These are phyloP conservation scores for Phalaenopsis aphrodite DNA, from an alignment of 106 monocot genomes.

Conservation along the genomic window DNA sequence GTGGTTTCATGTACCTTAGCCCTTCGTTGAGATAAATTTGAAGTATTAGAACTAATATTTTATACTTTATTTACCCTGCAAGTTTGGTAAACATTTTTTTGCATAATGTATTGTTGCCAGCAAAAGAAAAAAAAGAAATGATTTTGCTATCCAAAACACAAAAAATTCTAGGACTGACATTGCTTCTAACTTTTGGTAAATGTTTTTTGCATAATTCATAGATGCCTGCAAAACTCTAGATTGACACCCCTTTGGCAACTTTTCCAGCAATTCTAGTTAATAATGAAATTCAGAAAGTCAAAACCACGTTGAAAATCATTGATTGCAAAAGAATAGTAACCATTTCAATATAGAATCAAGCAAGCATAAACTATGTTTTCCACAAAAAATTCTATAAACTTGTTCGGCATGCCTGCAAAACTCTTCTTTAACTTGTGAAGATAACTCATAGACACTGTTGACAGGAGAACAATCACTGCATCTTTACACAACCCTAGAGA, in stretches of 20 bases:
- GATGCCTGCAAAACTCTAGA: too few relatives aligned
- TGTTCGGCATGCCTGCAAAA: conserved; percentile 30
- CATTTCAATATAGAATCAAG: background rate
- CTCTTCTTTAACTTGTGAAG: conserved; percentile 43
- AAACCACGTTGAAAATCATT: background rate
- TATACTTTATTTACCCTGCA: background rate
- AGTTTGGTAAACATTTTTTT: too few relatives aligned
- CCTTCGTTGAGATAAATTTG: background rate
- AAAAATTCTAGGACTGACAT: too few relatives aligned
- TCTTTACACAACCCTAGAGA: conserved; percentile 41
- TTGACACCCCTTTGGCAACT: background rate
- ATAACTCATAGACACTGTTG: conserved; percentile 33
- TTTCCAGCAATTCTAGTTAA: background rate
- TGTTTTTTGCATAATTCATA: too few relatives aligned
- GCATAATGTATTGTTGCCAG: too few relatives aligned
- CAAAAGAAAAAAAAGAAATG: too few relatives aligned
- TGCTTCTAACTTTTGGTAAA: too few relatives aligned
- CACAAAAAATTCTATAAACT: background rate
- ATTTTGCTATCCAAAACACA: background rate
- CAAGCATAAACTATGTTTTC: background rate
- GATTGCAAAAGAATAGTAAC: background rate
- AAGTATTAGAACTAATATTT: background rate
- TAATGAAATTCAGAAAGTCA: background rate
- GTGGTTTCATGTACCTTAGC: background rate
- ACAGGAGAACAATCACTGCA: conserved; percentile 48